These are phyloP conservation scores for Lobulomyces angularis DNA, from an alignment of 192 early-diverging fungal species.

Conservation along the genomic window DNA sequence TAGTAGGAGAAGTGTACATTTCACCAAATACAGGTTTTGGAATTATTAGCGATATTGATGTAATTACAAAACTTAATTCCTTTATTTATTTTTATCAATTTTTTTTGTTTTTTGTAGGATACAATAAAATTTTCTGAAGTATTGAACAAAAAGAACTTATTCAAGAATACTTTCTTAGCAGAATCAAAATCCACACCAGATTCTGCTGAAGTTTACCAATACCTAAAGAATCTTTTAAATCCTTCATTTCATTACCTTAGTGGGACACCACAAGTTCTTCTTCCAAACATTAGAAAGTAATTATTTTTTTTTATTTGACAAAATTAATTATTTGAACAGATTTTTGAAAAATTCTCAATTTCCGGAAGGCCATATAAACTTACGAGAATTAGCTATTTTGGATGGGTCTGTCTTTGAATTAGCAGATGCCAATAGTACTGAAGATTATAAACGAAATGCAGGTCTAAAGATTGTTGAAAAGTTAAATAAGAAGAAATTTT, in stretches of 20 bases:
- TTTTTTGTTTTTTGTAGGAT: too few relatives aligned
- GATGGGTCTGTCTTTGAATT: conserved; percentile 8
- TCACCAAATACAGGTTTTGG: too few relatives aligned
- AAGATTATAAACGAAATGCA: conserved; percentile 10
- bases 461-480: conserved; percentile 2
- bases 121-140: conserved; percentile 17
- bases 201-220: conserved; percentile 8
- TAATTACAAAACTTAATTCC: too few relatives aligned
- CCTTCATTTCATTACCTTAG: conserved; percentile 17
- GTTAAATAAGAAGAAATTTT: conserved; percentile 10
- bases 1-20: too few relatives aligned
- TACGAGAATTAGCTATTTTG: conserved; percentile 8
- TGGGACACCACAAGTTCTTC: conserved; percentile 14
- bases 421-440: background rate
- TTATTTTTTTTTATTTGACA: too few relatives aligned
- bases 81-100: too few relatives aligned
- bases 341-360: conserved; percentile 7
- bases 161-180: conserved; percentile 9
- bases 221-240: background rate
- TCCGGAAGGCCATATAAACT: conserved; percentile 12
- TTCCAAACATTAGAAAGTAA: conserved; percentile 6
- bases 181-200: conserved; percentile 5
- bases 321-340: too few relatives aligned
- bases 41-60: conserved; percentile 15
- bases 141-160: conserved; percentile 3